phyloP scores from a whole-genome alignment of 805 yeast genomes.

The Torulaspora quercuum region DNA sequence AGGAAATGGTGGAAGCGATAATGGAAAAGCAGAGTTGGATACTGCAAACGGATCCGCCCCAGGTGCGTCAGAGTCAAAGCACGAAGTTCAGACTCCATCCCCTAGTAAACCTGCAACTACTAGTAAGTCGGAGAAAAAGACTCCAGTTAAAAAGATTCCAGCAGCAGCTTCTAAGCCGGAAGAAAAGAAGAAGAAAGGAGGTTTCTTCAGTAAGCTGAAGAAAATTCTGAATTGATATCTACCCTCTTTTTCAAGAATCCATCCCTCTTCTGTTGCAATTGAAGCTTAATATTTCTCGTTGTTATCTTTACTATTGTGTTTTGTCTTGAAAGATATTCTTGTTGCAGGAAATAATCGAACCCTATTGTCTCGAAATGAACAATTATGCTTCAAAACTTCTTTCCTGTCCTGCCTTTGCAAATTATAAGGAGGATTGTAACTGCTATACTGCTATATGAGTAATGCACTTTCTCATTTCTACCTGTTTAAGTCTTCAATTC shows the following conservation, averaged over 20 bases:
- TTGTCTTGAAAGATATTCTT: too few relatives aligned
- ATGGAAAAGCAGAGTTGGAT: conserved; percentile 11
- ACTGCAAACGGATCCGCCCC: conserved; percentile 8
- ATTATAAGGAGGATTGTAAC: too few relatives aligned
- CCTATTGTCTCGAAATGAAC: too few relatives aligned
- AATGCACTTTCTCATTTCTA: not conserved
- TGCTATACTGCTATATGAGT: too few relatives aligned
- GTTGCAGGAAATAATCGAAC: too few relatives aligned
- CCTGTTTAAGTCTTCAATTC: not conserved
- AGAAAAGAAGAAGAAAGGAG: conserved; percentile 19
- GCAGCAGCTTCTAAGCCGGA: conserved; percentile 9
- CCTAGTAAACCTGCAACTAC: conserved; percentile 6
- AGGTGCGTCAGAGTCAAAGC: conserved; percentile 7
- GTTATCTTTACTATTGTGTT: conserved; percentile 2
- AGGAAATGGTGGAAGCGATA: conserved; percentile 35
- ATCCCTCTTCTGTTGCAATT: conserved; percentile 1
- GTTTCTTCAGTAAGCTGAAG: conserved; percentile 19
- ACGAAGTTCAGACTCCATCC: conserved; percentile 6
- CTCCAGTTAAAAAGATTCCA: conserved; percentile 8
- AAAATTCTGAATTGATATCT: conserved; percentile 12
- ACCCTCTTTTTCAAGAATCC: not conserved
- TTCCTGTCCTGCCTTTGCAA: too few relatives aligned
- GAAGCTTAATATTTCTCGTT: too few relatives aligned
- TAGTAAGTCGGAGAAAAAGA: conserved; percentile 5
- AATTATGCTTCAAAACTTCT: too few relatives aligned